These are phyloP conservation scores for Ophidiomyces ophidiicola DNA, from an alignment of 2,329 filamentous ascomycete species.

Conservation along the genomic window DNA sequence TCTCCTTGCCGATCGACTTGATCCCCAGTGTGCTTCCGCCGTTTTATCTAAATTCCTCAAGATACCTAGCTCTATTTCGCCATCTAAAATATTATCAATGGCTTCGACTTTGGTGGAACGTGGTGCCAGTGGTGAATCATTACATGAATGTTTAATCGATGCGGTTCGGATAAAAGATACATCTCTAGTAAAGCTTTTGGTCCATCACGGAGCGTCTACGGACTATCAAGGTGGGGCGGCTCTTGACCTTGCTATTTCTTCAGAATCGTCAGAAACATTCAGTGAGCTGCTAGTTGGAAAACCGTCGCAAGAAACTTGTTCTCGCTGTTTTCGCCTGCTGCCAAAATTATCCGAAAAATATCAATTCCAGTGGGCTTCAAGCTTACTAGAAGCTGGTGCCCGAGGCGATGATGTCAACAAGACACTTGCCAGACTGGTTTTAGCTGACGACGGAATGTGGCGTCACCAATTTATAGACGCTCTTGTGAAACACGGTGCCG, in stretches of 20 bases:
- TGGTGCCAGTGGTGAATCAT: conserved; percentile 17
- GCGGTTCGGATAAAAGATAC: conserved; percentile 18
- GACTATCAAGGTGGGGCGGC: conserved; percentile 19
- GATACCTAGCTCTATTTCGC: conserved; percentile 8
- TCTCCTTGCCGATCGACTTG: conserved; percentile 36
- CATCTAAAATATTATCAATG: conserved; percentile 15
- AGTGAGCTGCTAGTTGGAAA: conserved; percentile 14
- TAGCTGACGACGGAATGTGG: conserved; percentile 7
- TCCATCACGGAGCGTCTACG: conserved; percentile 18
- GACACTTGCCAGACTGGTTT: conserved; percentile 10
- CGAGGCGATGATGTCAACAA: conserved; percentile 13
- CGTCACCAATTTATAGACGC: conserved; percentile 13
- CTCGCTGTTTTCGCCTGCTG: conserved; percentile 13
- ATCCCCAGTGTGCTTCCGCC: conserved; percentile 36
- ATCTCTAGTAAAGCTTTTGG: conserved; percentile 16
- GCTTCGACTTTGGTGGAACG: conserved; percentile 15
- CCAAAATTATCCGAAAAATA: conserved; percentile 5
- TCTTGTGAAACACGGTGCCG: conserved; percentile 14
- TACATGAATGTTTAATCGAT: conserved; percentile 16
- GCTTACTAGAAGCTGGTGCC: conserved; percentile 15
- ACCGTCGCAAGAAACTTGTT: conserved; percentile 13
- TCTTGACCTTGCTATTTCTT: conserved; percentile 16
- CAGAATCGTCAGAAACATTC: conserved; percentile 11
- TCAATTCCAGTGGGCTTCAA: conserved; percentile 10
- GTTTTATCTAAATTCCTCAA: conserved; percentile 23